A percentile compares a stretch with the other conserved stretches of the same genome.
Conservation (phyloP, 345 rosid species). For the Tarenaya hassleriana region DNA sequence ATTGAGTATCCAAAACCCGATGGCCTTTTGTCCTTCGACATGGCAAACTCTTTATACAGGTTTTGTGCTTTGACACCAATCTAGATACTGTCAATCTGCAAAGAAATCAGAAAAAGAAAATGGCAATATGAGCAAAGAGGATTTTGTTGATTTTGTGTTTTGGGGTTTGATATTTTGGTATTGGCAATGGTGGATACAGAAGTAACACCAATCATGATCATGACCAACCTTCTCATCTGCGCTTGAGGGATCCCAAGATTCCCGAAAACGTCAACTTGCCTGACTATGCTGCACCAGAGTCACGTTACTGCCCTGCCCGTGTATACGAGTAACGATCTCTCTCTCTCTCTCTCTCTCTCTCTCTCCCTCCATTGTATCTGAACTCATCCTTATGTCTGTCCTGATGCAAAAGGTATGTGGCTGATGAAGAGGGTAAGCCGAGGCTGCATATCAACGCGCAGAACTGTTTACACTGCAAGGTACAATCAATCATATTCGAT, state of each 20-base stretch:
- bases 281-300: constrained; percentile 78
- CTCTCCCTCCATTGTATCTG: constrained; percentile 7
- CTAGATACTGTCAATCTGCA: no score
- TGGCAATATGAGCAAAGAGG: background rate
- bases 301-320: constrained; percentile 91
- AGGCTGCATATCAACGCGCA: constrained; percentile 92
- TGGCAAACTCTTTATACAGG: constrained; percentile 94
- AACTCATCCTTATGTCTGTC: no score
- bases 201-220: constrained; percentile 96
- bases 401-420: constrained; percentile 46
- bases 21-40: constrained; percentile 75
- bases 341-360: background rate
- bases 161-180: no score
- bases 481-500: constrained; percentile 10
- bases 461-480: constrained; percentile 97
- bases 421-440: constrained; percentile 54
- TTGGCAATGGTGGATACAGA: constrained; percentile 35
- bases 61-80: constrained; percentile 22
- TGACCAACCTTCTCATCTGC: constrained; percentile 89
- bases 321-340: constrained; percentile 67
- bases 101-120: no score
- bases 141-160: background rate
- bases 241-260: constrained; percentile 54
- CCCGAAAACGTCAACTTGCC: constrained; percentile 77
- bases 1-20: constrained; percentile 82